Evolutionary conservation across 1,284 basidiomycete species (phyloP), one percentile per base, ranked within the genome.

Genomic region (Somion occarium): DNA sequence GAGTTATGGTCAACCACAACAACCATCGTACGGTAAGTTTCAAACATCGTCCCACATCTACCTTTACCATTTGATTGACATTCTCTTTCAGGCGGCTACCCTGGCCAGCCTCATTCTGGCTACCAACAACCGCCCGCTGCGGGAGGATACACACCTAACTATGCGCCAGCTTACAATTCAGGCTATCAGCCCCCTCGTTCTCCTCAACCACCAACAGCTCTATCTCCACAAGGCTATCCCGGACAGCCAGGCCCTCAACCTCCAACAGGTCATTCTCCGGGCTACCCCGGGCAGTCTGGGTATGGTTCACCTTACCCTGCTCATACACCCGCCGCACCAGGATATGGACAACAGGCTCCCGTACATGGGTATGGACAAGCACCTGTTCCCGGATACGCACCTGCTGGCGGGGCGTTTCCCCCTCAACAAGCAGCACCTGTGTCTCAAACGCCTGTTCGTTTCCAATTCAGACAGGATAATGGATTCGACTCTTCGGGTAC

Each of bases 401-500:
- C 46, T 5, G 26, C 41, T 38, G 26, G n/a, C 48, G 44, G 44
- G 7, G n/a, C 19, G 4, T 5, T 38, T 42, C 23, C 41, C 7
- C 5, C 48, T 30, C 23, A 24, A n/a, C 23, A 23, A 20, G 18
- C 48, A 5, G 22, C 24, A 18, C 48, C 26, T 19, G 22, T 22
- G 15, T 19, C 19, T 9, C 13, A 19, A 3, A 43, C 19, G 5
- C 42, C 42, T 43, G 41, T 38, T 19, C 23, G 23, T 19, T 50
- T 44, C 25, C n/a, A 22, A 7, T 50, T 44, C 23, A 19, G 5
- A 22, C 48, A 50, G 30, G 26, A 43, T 18, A 42, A 50, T n/a
- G 48, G 48, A 13, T 50, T 43, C 18, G 48, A 50, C 24, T 12
- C 22, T 15, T 43, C 48, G 27, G 48, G 48, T 3, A 44, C 22